phyloP scores from a whole-genome alignment of 2,329 filamentous ascomycete genomes.

The Venturia oleaginea region DNA sequence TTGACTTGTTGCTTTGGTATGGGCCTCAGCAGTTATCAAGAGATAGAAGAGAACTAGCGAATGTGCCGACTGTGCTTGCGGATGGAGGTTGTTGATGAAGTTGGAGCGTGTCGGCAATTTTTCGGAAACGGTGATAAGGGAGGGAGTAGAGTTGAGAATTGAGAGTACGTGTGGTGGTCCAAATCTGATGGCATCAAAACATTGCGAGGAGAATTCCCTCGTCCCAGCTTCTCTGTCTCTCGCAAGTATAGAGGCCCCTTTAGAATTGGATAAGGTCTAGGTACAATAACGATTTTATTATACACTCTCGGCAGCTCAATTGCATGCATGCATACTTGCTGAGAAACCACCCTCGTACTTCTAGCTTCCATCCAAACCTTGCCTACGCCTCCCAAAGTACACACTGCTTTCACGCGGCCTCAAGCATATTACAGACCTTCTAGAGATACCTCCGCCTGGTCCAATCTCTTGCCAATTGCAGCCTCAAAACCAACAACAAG shows the following conservation, averaged over 20 bases:
- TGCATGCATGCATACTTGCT: background rate
- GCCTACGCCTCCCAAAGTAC: background rate
- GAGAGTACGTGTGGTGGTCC: background rate
- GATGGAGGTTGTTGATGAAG: background rate
- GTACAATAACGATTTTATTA: background rate
- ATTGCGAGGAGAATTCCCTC: background rate
- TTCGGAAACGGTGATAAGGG: background rate
- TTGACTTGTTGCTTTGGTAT: background rate
- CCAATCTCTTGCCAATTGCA: background rate
- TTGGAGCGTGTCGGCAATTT: background rate
- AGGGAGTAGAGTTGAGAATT: background rate
- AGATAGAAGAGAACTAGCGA: background rate
- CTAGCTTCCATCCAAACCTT: background rate
- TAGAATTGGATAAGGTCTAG: background rate
- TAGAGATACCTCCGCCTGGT: background rate
- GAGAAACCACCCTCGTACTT: background rate
- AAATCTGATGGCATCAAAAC: background rate
- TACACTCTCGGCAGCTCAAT: background rate
- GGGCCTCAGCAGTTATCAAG: background rate
- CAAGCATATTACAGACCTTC: background rate
- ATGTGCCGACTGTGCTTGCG: background rate
- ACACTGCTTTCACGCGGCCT: background rate
- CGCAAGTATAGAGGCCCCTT: background rate
- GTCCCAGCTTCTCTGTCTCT: background rate
- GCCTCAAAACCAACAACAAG: background rate